Percentiles rank a stretch among this genome's conserved stretches.
These are phyloP conservation scores for Lepidium africanum DNA, from an alignment of 345 rosid genomes.

Conservation along the genomic window DNA sequence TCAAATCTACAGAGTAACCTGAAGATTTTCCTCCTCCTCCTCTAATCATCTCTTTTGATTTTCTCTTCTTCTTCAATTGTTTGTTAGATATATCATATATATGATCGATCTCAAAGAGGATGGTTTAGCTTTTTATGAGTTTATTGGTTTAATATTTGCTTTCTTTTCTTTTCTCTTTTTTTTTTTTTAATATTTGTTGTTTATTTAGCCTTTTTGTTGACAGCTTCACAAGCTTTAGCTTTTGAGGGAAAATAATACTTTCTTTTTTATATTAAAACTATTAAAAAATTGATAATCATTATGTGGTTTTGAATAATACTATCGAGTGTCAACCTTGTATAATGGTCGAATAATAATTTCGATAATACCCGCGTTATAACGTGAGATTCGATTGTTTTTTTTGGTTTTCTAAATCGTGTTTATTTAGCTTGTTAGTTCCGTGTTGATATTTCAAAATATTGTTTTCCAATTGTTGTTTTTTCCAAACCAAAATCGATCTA, in stretches of 20 bases:
- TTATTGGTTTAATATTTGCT: conserved; percentile 3
- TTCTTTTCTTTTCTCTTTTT: background rate
- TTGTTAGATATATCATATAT: conserved; percentile 20
- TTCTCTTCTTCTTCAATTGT: conserved; percentile 2
- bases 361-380: too few relatives aligned
- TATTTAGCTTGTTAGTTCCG: too few relatives aligned
- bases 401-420: too few relatives aligned
- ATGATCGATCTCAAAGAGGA: conserved; percentile 5
- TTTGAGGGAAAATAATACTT: conserved; percentile 8
- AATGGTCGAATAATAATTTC: background rate
- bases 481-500: too few relatives aligned
- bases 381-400: too few relatives aligned
- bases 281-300: background rate
- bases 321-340: background rate
- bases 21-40: conserved; percentile 54
- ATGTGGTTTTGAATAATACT: conserved; percentile 9
- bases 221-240: conserved; percentile 21
- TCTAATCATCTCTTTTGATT: conserved; percentile 39
- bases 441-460: too few relatives aligned
- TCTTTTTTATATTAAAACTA: background rate
- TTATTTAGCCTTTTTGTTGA: conserved; percentile 13
- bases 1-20: conserved; percentile 63
- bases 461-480: too few relatives aligned
- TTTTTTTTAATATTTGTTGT: background rate
- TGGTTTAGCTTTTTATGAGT: conserved; percentile 5